Conservation (phyloP, 306 rosid genomes). For the Cucurbita pepo region DNA sequence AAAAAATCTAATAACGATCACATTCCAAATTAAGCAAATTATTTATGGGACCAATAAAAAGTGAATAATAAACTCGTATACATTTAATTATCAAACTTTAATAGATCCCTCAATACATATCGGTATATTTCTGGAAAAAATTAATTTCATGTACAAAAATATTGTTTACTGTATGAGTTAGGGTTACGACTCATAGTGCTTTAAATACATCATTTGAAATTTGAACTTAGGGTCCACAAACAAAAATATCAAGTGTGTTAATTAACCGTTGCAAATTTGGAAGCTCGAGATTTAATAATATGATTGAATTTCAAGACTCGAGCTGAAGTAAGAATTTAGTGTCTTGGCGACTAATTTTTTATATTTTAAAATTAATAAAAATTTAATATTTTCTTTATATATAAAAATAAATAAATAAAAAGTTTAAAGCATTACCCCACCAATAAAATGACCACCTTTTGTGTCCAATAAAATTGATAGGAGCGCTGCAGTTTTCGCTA, state of each 20-base stretch:
- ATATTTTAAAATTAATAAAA: too few relatives aligned
- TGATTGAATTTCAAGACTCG: too few relatives aligned
- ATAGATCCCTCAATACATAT: neutral
- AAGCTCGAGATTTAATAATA: too few relatives aligned
- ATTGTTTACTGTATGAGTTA: neutral
- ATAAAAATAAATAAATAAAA: neutral
- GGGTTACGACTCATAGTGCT: neutral
- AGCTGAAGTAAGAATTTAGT: too few relatives aligned
- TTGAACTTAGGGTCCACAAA: neutral
- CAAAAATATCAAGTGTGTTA: neutral
- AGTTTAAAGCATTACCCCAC: neutral
- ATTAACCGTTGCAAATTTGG: neutral
- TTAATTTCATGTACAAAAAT: neutral
- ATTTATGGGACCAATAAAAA: neutral
- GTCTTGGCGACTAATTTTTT: too few relatives aligned
- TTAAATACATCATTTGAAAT: neutral
- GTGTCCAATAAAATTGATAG: slow-evolving; percentile 1
- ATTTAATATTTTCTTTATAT: too few relatives aligned
- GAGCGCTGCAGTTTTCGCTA: slow-evolving; percentile 7
- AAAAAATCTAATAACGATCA: neutral
- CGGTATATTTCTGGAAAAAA: neutral
- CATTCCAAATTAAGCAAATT: neutral
- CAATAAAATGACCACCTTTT: neutral
- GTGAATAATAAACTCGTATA: neutral
- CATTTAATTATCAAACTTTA: neutral